These are phyloP conservation scores for Xylaria flabelliformis DNA, from an alignment of 495 filamentous ascomycete genomes.

Conservation along the genomic window DNA sequence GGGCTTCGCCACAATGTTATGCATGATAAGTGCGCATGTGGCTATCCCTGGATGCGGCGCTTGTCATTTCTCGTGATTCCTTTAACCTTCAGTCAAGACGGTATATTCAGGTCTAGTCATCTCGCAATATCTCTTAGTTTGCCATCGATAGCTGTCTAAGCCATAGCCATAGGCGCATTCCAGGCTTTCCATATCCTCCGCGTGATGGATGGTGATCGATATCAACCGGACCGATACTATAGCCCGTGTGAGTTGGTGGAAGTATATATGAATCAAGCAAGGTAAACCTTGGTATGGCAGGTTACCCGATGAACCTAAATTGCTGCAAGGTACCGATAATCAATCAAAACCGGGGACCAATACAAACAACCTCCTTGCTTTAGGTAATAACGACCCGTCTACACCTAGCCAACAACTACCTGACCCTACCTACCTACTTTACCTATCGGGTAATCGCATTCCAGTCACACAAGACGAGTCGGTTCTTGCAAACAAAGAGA, in stretches of 20 bases:
- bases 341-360: not conserved
- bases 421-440: not conserved
- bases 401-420: not conserved
- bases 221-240: not conserved
- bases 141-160: too few species aligned
- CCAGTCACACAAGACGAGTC: not conserved
- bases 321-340: conserved; percentile 1
- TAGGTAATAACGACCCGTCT: not conserved
- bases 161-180: not conserved
- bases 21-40: not conserved
- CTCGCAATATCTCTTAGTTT: not conserved
- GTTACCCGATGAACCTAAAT: not conserved
- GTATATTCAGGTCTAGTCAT: not conserved
- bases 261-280: not conserved
- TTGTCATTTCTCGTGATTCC: not conserved
- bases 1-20: not conserved
- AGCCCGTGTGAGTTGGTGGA: too few species aligned
- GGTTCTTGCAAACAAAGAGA: not conserved
- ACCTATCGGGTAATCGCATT: not conserved
- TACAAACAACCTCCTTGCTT: not conserved
- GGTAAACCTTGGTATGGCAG: not conserved
- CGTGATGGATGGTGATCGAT: not conserved
- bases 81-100: not conserved
- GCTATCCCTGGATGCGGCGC: not conserved
- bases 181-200: not conserved